A percentile compares a stretch with the other conserved stretches of the same genome.
Evolutionary conservation across 2,329 filamentous ascomycete genomes (phyloP).

Genomic region (Geosmithia flava): DNA sequence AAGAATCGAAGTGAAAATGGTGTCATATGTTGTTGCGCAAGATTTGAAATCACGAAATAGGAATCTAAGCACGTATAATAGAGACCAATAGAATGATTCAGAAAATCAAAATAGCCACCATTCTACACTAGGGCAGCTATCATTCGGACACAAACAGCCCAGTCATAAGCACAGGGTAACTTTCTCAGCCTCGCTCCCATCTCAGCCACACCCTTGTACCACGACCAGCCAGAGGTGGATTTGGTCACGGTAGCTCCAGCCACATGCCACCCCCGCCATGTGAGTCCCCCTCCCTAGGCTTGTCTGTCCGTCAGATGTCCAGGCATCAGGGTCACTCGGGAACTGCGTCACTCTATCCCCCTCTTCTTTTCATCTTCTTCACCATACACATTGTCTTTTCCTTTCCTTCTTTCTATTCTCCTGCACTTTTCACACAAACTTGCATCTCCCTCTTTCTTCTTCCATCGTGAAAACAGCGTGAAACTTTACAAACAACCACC

Average conservation of each 20-base stretch:
- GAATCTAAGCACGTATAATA: too few relatives aligned
- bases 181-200: neutral
- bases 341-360: neutral
- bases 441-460: too few relatives aligned
- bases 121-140: neutral
- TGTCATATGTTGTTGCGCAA: too few relatives aligned
- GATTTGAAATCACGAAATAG: too few relatives aligned
- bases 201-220: neutral
- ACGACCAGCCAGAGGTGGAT: neutral
- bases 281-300: neutral
- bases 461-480: too few relatives aligned
- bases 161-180: neutral
- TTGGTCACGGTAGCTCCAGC: neutral
- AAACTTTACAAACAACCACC: too few relatives aligned
- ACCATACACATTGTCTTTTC: neutral
- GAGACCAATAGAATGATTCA: neutral
- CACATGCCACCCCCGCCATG: slow-evolving; percentile 2
- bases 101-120: neutral
- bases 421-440: neutral
- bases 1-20: too few relatives aligned
- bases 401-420: neutral
- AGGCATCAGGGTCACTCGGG: neutral
- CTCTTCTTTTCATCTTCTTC: neutral
- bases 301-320: neutral
- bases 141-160: neutral